Evolutionary conservation across 1,284 basidiomycete genomes (phyloP).

Genomic region (Ganoderma lingzhi): DNA sequence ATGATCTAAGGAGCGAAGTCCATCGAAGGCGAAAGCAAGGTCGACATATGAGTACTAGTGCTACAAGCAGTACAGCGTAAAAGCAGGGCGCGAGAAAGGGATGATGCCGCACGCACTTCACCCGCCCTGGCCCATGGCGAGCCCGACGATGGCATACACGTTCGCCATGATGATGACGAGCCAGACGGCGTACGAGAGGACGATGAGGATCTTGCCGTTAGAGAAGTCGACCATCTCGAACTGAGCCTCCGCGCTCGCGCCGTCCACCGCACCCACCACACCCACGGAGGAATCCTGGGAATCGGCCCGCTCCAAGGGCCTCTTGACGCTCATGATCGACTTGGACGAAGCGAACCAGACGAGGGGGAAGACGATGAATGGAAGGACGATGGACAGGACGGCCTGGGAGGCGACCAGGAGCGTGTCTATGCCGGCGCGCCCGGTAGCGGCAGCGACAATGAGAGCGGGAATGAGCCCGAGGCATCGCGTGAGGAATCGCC

Average conservation of each 20-base stretch:
- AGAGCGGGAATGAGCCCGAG: constrained; percentile 91
- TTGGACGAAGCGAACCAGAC: constrained; percentile 79
- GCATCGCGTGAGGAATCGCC: constrained; percentile 85
- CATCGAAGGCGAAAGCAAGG: constrained; percentile 12
- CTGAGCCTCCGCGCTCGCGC: constrained; percentile 26
- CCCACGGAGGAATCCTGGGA: constrained; percentile 11
- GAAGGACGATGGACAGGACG: constrained; percentile 86
- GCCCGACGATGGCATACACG: constrained; percentile 64
- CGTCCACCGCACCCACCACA: not conserved
- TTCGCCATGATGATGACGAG: constrained; percentile 74
- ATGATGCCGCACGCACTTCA: not conserved
- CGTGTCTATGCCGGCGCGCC: constrained; percentile 78
- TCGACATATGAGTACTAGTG: constrained; percentile 10
- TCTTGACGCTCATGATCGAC: constrained; percentile 71
- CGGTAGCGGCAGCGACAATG: constrained; percentile 80
- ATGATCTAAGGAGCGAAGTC: constrained; percentile 4
- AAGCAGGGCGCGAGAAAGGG: not conserved
- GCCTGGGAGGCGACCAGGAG: constrained; percentile 93
- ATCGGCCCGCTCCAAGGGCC: constrained; percentile 27
- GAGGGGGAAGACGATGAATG: constrained; percentile 86
- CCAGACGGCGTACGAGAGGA: constrained; percentile 70
- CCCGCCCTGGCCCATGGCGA: constrained; percentile 47
- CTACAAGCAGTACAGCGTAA: not conserved
- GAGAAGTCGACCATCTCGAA: constrained; percentile 64
- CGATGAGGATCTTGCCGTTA: constrained; percentile 62